phyloP scores from a whole-genome alignment of 495 filamentous ascomycete genomes.

The Aspergillus nanangensis region DNA sequence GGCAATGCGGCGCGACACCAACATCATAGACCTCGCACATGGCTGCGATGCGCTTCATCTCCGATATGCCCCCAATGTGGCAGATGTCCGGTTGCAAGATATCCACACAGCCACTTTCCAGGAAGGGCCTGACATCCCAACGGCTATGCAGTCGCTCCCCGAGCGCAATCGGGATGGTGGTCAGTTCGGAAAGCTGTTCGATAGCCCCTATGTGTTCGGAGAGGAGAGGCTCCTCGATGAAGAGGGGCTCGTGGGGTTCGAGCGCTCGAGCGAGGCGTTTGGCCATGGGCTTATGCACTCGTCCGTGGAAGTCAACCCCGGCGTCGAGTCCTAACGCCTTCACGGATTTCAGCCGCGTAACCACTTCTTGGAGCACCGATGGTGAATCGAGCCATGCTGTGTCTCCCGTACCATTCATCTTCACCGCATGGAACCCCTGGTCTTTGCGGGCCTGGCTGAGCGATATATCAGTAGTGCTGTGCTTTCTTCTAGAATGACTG shows the following conservation, averaged over 20 bases:
- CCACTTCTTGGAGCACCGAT: slow-evolving; percentile 49
- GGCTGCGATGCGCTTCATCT: slow-evolving; percentile 61
- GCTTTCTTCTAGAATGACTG: neutral
- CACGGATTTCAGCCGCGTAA: slow-evolving; percentile 62
- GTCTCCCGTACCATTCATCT: slow-evolving; percentile 80
- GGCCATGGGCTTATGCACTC: slow-evolving; percentile 74
- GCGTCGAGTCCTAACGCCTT: slow-evolving; percentile 66
- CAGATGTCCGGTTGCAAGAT: slow-evolving; percentile 72
- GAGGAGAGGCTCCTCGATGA: slow-evolving; percentile 73
- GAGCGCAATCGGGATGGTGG: slow-evolving; percentile 63
- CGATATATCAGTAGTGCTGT: neutral
- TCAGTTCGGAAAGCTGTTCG: slow-evolving; percentile 55
- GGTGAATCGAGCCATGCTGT: slow-evolving; percentile 75
- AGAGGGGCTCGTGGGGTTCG: slow-evolving; percentile 64
- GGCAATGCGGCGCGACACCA: slow-evolving; percentile 71
- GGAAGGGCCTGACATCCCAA: slow-evolving; percentile 70
- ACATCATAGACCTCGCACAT: slow-evolving; percentile 77
- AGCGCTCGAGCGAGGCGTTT: slow-evolving; percentile 69
- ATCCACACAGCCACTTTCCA: slow-evolving; percentile 62
- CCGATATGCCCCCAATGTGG: slow-evolving; percentile 71
- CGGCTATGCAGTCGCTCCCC: slow-evolving; percentile 71
- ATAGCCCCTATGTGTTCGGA: slow-evolving; percentile 66
- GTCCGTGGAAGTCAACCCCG: slow-evolving; percentile 72
- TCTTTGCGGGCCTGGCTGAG: slow-evolving; percentile 56
- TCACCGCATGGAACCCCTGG: slow-evolving; percentile 68